These are phyloP conservation scores for Clathrospora elynae DNA, from an alignment of 2,329 filamentous ascomycete species.

Conservation along the genomic window DNA sequence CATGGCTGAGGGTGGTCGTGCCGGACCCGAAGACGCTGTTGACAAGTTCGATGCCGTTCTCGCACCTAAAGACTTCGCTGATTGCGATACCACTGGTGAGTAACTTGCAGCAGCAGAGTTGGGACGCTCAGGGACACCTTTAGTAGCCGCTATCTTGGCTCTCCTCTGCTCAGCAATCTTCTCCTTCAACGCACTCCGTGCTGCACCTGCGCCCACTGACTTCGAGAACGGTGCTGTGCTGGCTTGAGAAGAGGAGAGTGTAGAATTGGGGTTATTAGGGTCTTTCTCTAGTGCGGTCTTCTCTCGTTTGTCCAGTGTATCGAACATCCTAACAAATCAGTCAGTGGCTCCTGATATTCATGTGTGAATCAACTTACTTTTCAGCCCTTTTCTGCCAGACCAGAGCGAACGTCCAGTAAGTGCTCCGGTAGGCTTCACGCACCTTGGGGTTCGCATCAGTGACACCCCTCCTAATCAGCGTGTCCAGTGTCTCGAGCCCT, in stretches of 20 bases:
- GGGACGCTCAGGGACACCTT: constrained; percentile 58
- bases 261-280: constrained; percentile 73
- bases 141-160: constrained; percentile 56
- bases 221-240: constrained; percentile 52
- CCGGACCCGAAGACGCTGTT: constrained; percentile 35
- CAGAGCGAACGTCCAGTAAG: constrained; percentile 81
- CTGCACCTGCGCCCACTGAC: constrained; percentile 55
- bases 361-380: constrained; percentile 57
- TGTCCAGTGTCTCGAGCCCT: constrained; percentile 81
- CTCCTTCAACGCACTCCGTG: constrained; percentile 71
- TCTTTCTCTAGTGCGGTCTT: constrained; percentile 83
- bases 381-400: constrained; percentile 81
- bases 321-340: constrained; percentile 68
- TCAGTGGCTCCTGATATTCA: constrained; percentile 19
- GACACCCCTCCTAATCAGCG: constrained; percentile 87
- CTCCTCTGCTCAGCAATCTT: constrained; percentile 79
- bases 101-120: constrained; percentile 62
- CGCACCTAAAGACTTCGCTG: constrained; percentile 40
- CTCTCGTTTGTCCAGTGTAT: constrained; percentile 75
- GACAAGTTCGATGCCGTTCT: constrained; percentile 39
- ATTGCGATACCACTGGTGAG: constrained; percentile 52
- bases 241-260: constrained; percentile 58
- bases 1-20: constrained; percentile 47
- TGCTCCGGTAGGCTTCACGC: constrained; percentile 80
- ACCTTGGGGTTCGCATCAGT: constrained; percentile 88